Percentiles rank a stretch among this genome's conserved stretches.
phyloP scores from a whole-genome alignment of 768 basidiomycete genomes.

The Lentinula aciculospora region DNA sequence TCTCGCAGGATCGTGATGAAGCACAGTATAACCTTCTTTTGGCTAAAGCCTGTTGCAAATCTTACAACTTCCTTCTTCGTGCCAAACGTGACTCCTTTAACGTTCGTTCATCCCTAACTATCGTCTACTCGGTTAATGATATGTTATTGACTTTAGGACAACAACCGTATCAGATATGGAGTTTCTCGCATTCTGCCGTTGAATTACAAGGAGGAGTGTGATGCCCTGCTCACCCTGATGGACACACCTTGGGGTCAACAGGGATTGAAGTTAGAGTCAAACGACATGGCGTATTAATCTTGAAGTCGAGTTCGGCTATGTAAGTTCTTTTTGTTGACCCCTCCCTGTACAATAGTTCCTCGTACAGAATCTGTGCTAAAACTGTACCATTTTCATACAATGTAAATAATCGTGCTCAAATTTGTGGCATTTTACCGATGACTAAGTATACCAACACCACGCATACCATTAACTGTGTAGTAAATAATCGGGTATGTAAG shows the following conservation, averaged over 20 bases:
- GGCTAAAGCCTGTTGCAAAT: constrained; percentile 58
- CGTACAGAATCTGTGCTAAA: not conserved
- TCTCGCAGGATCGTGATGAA: constrained; percentile 52
- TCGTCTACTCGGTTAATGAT: not conserved
- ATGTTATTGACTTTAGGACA: constrained; percentile 48
- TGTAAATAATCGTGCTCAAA: too few species aligned
- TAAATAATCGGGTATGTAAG: too few species aligned
- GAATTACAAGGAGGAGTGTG: constrained; percentile 67
- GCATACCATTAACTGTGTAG: too few species aligned
- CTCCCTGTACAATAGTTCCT: not conserved
- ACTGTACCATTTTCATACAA: too few species aligned
- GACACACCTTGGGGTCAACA: constrained; percentile 45
- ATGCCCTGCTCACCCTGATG: constrained; percentile 53
- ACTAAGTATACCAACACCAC: too few species aligned
- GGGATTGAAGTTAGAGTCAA: not conserved
- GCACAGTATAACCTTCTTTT: constrained; percentile 52
- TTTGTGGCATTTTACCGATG: too few species aligned
- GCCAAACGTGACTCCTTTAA: constrained; percentile 87
- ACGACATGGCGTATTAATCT: not conserved
- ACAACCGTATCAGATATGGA: constrained; percentile 75
- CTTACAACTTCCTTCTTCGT: constrained; percentile 79
- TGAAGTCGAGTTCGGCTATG: not conserved
- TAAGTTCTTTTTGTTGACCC: not conserved
- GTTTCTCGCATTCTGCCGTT: constrained; percentile 61
- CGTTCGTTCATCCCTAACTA: constrained; percentile 35